Evolutionary conservation across 1,284 basidiomycete species (phyloP), one percentile per base, ranked within the genome.

Genomic region (Puccinia hordei): DNA sequence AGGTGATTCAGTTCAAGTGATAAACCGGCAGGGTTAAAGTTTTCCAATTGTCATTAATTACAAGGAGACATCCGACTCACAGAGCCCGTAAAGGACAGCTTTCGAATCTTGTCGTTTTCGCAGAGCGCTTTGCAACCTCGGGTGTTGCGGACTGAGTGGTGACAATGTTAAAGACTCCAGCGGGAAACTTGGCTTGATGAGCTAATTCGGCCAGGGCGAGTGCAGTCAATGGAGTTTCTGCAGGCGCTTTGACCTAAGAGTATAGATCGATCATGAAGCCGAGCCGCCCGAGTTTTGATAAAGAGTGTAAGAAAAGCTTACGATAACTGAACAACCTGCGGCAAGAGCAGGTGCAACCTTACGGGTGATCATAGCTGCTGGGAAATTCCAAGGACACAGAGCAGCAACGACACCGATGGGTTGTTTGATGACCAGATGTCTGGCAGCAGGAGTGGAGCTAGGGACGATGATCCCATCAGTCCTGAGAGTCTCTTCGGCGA

Each of bases 361-460:
- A 27, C 94, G 91, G 0, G 92, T 93, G 68, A 94, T 92, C 92
- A 97, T 97, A 0, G 94, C 95, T 30, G 92, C 94, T 9, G 94
- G 94, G 87, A 97, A 96, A 86, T 95, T 95, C 88, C 87, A 74
- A 87, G 86, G 69, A 85, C 38, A 41, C 83, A 81, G 30, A 38
- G 81, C 77, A 57, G 77, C 71, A 10, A 80, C 83, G 13, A 88
- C 87, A 41, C 95, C 95, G 81, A 97, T 87, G 9, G 95, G 95
- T 86, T 99, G 95, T 87, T 95, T 95, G 83, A 98, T 91, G n/a
- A 93, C 92, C 24, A 98, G 87, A 85, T 96, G 96, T 73, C 95
- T 90, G 13, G 91, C 87, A 71, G 89, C 89, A 0, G 90, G 88
- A 49, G 92, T 86, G 0, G 92, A 87, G 10, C 92, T 92, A 3